A percentile compares a stretch with the other conserved stretches of the same genome.
phyloP scores from a whole-genome alignment of 768 basidiomycete genomes.

The Polyporus arcularius region DNA sequence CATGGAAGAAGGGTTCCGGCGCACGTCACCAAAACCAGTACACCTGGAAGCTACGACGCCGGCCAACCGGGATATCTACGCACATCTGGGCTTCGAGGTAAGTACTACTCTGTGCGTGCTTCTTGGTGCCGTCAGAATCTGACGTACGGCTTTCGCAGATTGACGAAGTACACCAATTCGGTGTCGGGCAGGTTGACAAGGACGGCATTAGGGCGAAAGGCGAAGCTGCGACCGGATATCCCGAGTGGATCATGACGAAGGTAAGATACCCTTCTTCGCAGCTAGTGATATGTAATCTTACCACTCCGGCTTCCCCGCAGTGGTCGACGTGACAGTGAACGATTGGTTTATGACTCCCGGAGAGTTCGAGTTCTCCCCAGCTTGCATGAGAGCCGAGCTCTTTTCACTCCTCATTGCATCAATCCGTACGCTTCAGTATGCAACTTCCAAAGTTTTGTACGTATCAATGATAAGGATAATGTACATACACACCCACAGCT shows the following conservation, averaged over 20 bases:
- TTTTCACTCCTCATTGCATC: no score
- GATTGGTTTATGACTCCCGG: no score
- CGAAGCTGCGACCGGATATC: constrained; percentile 11
- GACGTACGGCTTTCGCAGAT: neutral
- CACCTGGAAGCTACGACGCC: constrained; percentile 22
- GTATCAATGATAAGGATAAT: no score
- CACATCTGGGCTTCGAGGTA: constrained; percentile 26
- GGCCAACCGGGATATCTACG: constrained; percentile 21
- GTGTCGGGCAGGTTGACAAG: constrained; percentile 12
- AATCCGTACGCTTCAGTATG: no score
- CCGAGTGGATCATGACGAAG: constrained; percentile 21
- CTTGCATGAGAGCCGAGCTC: no score
- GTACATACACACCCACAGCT: no score
- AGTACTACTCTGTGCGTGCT: neutral
- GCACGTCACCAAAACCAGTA: constrained; percentile 18
- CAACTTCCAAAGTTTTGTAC: no score
- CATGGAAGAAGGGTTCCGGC: constrained; percentile 20
- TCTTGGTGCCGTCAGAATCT: neutral
- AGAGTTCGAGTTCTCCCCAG: no score
- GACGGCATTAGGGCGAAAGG: constrained; percentile 9
- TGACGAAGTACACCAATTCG: constrained; percentile 13
- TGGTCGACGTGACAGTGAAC: neutral
- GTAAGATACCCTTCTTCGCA: neutral
- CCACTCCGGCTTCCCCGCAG: neutral
- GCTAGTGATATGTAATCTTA: neutral